Percentiles rank a stretch among this genome's conserved stretches.
Conservation (phyloP, 2,329 filamentous ascomycete genomes). For the Chaetomium sp. region DNA sequence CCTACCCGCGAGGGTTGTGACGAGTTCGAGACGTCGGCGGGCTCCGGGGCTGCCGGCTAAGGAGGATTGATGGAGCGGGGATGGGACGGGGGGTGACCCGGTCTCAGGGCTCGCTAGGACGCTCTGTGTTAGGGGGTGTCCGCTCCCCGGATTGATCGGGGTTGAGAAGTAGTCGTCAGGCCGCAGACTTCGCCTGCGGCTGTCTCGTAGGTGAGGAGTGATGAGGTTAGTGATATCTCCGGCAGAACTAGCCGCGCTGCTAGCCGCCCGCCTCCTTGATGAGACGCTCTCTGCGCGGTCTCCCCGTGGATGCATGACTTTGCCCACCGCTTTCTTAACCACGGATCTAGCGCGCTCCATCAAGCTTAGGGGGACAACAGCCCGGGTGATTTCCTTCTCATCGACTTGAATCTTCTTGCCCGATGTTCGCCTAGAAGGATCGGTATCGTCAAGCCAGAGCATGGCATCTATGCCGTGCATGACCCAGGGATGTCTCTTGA, state of each 20-base stretch:
- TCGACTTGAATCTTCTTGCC: conserved; percentile 89
- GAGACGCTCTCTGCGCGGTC: conserved; percentile 51
- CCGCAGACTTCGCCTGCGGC: conserved; percentile 48
- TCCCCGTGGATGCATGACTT: conserved; percentile 55
- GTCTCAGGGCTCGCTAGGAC: conserved; percentile 62
- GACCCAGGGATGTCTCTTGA: conserved; percentile 93
- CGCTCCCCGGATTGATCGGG: conserved; percentile 39
- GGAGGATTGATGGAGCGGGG: conserved; percentile 6
- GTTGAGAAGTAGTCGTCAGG: conserved; percentile 49
- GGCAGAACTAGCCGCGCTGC: conserved; percentile 59
- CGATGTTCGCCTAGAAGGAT: conserved; percentile 69
- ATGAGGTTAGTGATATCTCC: conserved; percentile 46
- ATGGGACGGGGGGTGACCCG: conserved; percentile 27
- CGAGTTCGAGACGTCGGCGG: conserved; percentile 29
- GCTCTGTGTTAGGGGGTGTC: conserved; percentile 71
- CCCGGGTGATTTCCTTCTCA: conserved; percentile 79
- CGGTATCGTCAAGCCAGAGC: conserved; percentile 89
- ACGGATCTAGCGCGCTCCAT: conserved; percentile 78
- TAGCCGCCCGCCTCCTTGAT: conserved; percentile 50
- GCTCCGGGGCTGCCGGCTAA: conserved; percentile 10
- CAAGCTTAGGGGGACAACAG: conserved; percentile 83
- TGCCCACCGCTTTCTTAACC: conserved; percentile 60
- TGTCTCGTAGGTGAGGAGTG: conserved; percentile 46
- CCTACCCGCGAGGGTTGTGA: conserved; percentile 33
- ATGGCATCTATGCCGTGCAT: conserved; percentile 65